phyloP scores from a whole-genome alignment of 176 grass and related monocot species.

The Oryza longistaminata region DNA sequence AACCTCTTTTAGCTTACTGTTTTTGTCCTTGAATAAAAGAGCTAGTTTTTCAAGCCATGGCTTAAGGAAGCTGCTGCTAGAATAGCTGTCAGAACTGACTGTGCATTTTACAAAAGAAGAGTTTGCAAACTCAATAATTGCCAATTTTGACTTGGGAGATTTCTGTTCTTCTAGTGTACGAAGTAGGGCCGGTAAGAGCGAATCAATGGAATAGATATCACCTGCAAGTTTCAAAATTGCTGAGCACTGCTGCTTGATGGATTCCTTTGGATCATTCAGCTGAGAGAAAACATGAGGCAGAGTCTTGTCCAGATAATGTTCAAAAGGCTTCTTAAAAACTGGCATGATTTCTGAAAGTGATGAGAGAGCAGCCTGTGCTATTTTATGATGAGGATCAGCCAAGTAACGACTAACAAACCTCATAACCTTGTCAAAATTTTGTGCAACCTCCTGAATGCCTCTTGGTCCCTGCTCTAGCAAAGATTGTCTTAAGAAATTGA shows the following conservation, averaged over 20 bases:
- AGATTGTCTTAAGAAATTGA: conserved; percentile 63
- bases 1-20: conserved; percentile 77
- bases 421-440: conserved; percentile 97
- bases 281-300: conserved; percentile 80
- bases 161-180: conserved; percentile 88
- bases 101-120: conserved; percentile 78
- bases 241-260: conserved; percentile 73
- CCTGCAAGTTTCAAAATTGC: conserved; percentile 64
- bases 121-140: conserved; percentile 88
- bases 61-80: conserved; percentile 74
- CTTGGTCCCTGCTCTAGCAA: conserved; percentile 66
- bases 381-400: conserved; percentile 96
- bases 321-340: conserved; percentile 76
- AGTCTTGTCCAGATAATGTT: conserved; percentile 85
- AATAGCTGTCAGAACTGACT: conserved; percentile 62
- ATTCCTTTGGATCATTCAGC: conserved; percentile 87
- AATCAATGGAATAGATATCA: conserved; percentile 79
- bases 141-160: conserved; percentile 77
- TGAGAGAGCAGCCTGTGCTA: conserved; percentile 82
- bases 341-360: conserved; percentile 80
- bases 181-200: conserved; percentile 78
- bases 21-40: conserved; percentile 76
- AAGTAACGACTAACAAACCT: conserved; percentile 81
- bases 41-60: conserved; percentile 87
- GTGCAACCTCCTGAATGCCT: conserved; percentile 76